Base-by-base conservation (phyloP, 2,329 filamentous ascomycete genomes). In the Leptographium radiaticola region DNA sequence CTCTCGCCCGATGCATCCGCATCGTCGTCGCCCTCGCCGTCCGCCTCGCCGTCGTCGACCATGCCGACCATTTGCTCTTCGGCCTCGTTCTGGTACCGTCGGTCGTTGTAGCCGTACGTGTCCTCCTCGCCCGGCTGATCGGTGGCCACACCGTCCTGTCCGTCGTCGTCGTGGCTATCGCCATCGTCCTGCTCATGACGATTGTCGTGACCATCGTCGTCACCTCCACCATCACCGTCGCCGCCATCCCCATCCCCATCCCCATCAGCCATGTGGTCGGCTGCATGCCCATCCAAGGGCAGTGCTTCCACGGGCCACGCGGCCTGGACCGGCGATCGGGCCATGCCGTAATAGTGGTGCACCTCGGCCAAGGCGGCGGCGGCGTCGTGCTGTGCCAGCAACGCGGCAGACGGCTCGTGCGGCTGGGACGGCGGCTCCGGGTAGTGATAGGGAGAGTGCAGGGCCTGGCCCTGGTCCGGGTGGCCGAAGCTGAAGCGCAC, bases 21-120 rank as follows among this genome's bases (percentile, higher is more conserved):
- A 10, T 48, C 45, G 12, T 16, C 43, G 1, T 40, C 43, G 9
- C 49, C n/a, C 9, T 60, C 55, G 8, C 58, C 59, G 1, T 59
- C 53, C 36, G 61, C 62, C 25, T 61, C 60, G n/a, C 64, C 61
- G 15, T 59, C 61, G 11, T 55, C 57, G 1, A 43, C 53, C 53
- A 60, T 62, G 44, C 55, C 62, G 16, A 63, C 63, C 47, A 63
- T 60, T n/a, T 58, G 54, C 16, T 64, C 62, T 47, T 65, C 62
- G 2, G 60, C 62, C 20, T 65, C 63, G 50, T 61, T 60, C 25
- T 65, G 60, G 51, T 60, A 61, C 9, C 61, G 60, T n/a, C 53
- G 39, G n/a, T 57, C 58, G 34, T 59, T 60, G 42, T 60, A 59
- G 0, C 59, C 61, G 15, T 61, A 62, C 12, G 53, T 49, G 12